These are phyloP conservation scores for Trichoderma sp. DNA, from an alignment of 2,329 filamentous ascomycete genomes.

Conservation along the genomic window DNA sequence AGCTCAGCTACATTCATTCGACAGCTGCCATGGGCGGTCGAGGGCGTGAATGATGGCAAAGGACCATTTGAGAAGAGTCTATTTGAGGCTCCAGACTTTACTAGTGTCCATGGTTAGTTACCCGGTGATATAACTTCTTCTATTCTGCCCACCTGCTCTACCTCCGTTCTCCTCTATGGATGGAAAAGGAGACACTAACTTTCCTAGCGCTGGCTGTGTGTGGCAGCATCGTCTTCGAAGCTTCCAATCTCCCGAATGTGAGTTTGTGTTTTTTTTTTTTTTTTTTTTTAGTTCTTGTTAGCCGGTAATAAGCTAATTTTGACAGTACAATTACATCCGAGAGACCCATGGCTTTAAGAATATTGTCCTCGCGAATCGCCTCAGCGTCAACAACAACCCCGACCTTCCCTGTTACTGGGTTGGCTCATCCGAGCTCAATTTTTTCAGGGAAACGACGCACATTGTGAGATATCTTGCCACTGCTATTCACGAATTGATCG, in stretches of 20 bases:
- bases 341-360: conserved; percentile 64
- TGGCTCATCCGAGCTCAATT: neutral
- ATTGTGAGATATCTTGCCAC: neutral
- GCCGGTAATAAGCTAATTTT: neutral
- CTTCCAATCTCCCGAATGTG: neutral
- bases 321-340: conserved; percentile 54
- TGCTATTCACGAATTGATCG: conserved; percentile 27
- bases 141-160: conserved; percentile 29
- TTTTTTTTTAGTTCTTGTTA: neutral
- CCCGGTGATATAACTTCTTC: too few relatives aligned
- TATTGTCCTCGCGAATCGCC: conserved; percentile 58
- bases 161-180: too few relatives aligned
- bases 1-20: conserved; percentile 58
- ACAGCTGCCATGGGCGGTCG: conserved; percentile 62
- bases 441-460: neutral
- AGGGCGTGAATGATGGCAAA: conserved; percentile 34
- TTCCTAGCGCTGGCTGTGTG: neutral
- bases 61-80: conserved; percentile 68
- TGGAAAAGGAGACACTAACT: neutral
- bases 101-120: conserved; percentile 61
- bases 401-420: conserved; percentile 63
- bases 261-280: neutral
- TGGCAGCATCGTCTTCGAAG: neutral
- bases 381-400: conserved; percentile 59
- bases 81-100: conserved; percentile 71